These are phyloP conservation scores for Trifolium pratense DNA, from an alignment of 306 rosid genomes.

Conservation along the genomic window DNA sequence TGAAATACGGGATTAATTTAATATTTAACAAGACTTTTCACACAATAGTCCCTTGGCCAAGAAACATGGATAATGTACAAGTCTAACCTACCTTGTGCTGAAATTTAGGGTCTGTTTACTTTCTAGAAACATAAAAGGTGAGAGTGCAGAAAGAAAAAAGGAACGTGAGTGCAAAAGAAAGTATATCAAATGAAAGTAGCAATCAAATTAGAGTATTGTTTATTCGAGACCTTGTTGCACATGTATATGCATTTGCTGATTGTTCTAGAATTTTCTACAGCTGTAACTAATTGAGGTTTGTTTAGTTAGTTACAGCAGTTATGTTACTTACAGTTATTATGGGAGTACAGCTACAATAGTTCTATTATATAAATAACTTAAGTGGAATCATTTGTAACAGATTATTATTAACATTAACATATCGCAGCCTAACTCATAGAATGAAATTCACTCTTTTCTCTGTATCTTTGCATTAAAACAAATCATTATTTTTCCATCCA, in stretches of 20 bases:
- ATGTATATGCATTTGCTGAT: background rate
- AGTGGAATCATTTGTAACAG: background rate
- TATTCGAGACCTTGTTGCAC: background rate
- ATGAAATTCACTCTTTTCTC: background rate
- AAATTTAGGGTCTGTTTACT: background rate
- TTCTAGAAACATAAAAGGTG: background rate
- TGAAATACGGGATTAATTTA: conserved; percentile 1
- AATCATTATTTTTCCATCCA: background rate
- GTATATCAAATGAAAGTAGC: background rate
- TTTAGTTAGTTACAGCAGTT: background rate
- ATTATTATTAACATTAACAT: background rate
- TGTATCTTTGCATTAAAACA: background rate
- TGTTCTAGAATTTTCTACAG: background rate
- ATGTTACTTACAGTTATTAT: background rate
- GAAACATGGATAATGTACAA: background rate
- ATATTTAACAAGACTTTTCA: conserved; percentile 18
- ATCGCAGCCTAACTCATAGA: background rate
- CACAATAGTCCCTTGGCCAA: too few relatives aligned
- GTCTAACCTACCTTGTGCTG: background rate
- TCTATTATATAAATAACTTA: background rate
- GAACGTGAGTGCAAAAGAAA: too few relatives aligned
- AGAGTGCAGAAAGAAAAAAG: background rate
- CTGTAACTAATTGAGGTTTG: background rate
- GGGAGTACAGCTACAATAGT: background rate
- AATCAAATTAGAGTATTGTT: background rate